Evolutionary conservation across 2,329 filamentous ascomycete genomes (phyloP).

Genomic region (Penicillium sp.): DNA sequence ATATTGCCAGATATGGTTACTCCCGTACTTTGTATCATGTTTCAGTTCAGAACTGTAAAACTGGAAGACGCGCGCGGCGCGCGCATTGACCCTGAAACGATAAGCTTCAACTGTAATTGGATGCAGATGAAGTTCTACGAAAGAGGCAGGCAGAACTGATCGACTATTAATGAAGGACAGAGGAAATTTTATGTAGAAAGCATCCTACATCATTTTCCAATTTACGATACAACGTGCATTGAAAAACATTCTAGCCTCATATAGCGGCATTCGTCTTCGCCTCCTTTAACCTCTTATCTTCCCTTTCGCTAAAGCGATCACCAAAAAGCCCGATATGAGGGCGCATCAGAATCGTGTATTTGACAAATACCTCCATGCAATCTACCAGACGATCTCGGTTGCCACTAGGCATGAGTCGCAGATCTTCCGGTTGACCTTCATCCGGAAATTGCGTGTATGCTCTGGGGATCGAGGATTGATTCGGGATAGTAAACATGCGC

Average conservation of each 20-base stretch:
- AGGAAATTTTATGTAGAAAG: too few relatives aligned
- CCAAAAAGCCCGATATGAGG: constrained; percentile 60
- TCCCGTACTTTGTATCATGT: too few relatives aligned
- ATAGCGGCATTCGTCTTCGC: constrained; percentile 2
- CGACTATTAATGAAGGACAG: too few relatives aligned
- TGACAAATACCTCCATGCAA: constrained; percentile 69
- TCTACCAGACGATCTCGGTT: constrained; percentile 62
- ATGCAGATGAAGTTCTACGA: too few relatives aligned
- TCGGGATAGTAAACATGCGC: constrained; percentile 67
- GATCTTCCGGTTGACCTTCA: constrained; percentile 47
- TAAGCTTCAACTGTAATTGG: too few relatives aligned
- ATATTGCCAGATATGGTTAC: too few relatives aligned
- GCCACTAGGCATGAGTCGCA: constrained; percentile 53
- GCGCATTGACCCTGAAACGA: too few relatives aligned
- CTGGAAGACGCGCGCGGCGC: too few relatives aligned
- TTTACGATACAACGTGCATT: too few relatives aligned
- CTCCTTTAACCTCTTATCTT: constrained; percentile 28
- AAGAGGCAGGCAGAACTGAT: too few relatives aligned
- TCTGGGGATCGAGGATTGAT: constrained; percentile 62
- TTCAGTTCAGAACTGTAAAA: too few relatives aligned
- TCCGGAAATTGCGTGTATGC: constrained; percentile 63
- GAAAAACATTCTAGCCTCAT: background rate
- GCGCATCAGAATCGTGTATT: constrained; percentile 65
- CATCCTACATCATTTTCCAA: too few relatives aligned
- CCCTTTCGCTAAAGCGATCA: constrained; percentile 62